These are phyloP conservation scores for Cucurbitaria berberidis DNA, from an alignment of 2,329 filamentous ascomycete genomes.

Conservation along the genomic window DNA sequence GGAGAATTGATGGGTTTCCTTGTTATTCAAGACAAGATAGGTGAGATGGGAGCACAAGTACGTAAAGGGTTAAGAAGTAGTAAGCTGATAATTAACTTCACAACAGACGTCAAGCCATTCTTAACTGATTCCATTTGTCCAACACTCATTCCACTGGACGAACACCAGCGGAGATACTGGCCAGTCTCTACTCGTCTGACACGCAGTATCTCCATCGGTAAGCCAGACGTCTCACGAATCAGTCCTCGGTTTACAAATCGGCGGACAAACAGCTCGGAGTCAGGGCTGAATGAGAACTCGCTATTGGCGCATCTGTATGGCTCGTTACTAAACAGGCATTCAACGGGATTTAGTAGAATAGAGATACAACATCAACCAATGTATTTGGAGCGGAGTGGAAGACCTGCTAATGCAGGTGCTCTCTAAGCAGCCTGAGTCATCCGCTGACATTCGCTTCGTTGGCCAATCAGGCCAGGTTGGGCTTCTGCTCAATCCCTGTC, in stretches of 20 bases:
- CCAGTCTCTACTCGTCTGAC: neutral
- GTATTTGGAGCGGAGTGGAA: neutral
- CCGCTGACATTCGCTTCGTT: neutral
- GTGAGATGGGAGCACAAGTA: neutral
- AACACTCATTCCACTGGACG: neutral
- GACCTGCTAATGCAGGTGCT: neutral
- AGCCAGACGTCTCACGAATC: neutral
- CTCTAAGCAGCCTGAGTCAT: neutral
- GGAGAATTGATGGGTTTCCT: too few relatives aligned
- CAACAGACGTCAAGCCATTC: neutral
- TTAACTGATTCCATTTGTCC: neutral
- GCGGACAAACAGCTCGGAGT: neutral
- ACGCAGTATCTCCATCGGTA: neutral
- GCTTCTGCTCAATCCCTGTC: neutral
- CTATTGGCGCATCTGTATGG: neutral
- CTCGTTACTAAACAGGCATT: neutral
- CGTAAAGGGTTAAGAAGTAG: too few relatives aligned
- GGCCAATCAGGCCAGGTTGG: neutral
- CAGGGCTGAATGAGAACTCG: neutral
- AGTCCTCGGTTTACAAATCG: neutral
- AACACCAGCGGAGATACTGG: neutral
- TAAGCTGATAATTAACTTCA: neutral
- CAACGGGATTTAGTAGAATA: neutral
- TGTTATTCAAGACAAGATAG: neutral
- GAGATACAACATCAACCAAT: neutral